Conservation (phyloP, 192 early-diverging fungal genomes). For the Oehlia diaphana region DNA sequence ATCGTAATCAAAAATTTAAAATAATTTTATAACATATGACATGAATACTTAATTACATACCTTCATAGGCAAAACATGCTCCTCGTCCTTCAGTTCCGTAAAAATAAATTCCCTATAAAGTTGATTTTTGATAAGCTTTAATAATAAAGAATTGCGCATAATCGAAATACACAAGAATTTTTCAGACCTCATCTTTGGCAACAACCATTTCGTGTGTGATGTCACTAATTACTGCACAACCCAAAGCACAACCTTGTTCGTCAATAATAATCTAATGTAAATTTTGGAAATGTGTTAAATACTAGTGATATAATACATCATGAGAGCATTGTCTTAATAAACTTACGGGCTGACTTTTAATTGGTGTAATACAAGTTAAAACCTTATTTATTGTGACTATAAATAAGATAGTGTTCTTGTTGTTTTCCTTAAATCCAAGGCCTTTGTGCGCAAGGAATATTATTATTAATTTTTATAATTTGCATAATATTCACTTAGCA, state of each 20-base stretch:
- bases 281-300: background rate
- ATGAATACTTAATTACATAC: slow-evolving; percentile 31
- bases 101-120: slow-evolving; percentile 76
- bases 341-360: background rate
- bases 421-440: slow-evolving; percentile 73
- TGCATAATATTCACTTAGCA: slow-evolving; percentile 9
- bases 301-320: background rate
- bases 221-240: slow-evolving; percentile 74
- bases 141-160: background rate
- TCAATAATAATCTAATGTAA: slow-evolving; percentile 56
- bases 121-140: background rate
- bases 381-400: slow-evolving; percentile 68
- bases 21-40: slow-evolving; percentile 36
- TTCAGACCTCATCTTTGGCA: slow-evolving; percentile 72
- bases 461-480: too few species aligned
- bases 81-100: slow-evolving; percentile 91
- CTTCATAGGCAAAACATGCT: slow-evolving; percentile 89
- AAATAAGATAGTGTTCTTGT: slow-evolving; percentile 60
- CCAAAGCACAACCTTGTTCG: slow-evolving; percentile 77
- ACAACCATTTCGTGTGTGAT: slow-evolving; percentile 75
- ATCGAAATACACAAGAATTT: background rate
- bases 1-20: slow-evolving; percentile 34
- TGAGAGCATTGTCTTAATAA: background rate
- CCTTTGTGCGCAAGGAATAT: slow-evolving; percentile 40
- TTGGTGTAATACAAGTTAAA: slow-evolving; percentile 60